These are phyloP conservation scores for Carpinus fangiana DNA, from an alignment of 306 rosid species.

Conservation along the genomic window DNA sequence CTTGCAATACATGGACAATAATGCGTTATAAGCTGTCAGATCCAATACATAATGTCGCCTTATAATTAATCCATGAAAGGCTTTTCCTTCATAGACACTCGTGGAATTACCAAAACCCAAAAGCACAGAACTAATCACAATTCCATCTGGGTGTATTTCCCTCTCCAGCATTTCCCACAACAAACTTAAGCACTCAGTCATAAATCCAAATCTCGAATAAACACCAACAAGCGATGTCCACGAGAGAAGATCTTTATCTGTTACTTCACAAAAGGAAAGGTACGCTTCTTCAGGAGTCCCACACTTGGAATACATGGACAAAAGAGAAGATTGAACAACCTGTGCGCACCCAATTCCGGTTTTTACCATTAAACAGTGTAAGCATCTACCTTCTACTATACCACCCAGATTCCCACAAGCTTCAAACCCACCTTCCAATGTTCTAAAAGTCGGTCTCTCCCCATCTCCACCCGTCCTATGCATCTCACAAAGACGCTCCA, in stretches of 20 bases:
- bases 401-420: constrained; percentile 68
- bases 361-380: constrained; percentile 61
- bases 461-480: constrained; percentile 47
- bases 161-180: constrained; percentile 55
- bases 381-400: constrained; percentile 58
- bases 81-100: constrained; percentile 49
- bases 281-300: constrained; percentile 58
- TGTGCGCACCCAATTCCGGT: constrained; percentile 51
- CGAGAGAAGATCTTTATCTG: constrained; percentile 56
- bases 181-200: constrained; percentile 48
- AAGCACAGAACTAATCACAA: constrained; percentile 61
- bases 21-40: constrained; percentile 44
- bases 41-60: constrained; percentile 38
- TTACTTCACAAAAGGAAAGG: constrained; percentile 47
- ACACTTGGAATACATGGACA: constrained; percentile 71
- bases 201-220: constrained; percentile 63
- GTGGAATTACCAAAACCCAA: constrained; percentile 56
- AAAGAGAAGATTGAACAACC: constrained; percentile 51
- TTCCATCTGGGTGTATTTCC: constrained; percentile 54
- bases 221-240: constrained; percentile 67
- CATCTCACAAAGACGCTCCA: constrained; percentile 69
- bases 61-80: constrained; percentile 60
- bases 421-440: constrained; percentile 73
- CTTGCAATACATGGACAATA: constrained; percentile 72
- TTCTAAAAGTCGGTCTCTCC: constrained; percentile 60